Percentiles rank a stretch among this genome's conserved stretches.
Evolutionary conservation across 2,329 filamentous ascomycete genomes (phyloP).

Genomic region (Cadophora sp.): DNA sequence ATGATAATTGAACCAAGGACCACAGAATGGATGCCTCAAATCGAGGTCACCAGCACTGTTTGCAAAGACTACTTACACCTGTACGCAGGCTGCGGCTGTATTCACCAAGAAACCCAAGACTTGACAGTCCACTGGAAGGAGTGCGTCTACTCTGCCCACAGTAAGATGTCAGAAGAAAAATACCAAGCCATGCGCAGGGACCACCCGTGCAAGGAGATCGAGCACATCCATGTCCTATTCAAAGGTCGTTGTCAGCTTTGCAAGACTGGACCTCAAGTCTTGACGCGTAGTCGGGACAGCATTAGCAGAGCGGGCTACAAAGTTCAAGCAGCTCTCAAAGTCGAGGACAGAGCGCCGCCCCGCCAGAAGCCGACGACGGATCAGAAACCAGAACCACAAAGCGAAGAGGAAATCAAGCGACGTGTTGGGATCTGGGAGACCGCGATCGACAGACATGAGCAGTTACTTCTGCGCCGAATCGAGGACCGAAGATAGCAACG

Average conservation of each 20-base stretch:
- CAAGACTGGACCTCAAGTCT: background rate
- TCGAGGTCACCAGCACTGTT: background rate
- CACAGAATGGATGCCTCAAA: background rate
- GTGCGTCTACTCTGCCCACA: background rate
- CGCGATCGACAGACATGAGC: background rate
- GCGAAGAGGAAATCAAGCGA: background rate
- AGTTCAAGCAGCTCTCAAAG: background rate
- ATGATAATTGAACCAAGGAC: background rate
- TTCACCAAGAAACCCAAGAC: background rate
- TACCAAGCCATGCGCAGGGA: background rate
- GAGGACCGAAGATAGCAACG: background rate
- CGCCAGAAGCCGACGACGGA: background rate
- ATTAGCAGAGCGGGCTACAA: background rate
- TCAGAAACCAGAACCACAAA: background rate
- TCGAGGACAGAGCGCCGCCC: background rate
- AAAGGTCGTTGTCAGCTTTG: background rate
- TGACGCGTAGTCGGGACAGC: background rate
- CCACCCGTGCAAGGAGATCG: background rate
- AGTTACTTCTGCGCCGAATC: background rate
- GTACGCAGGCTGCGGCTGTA: background rate
- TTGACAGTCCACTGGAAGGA: conserved; percentile 3
- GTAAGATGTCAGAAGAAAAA: background rate
- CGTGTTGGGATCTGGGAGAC: background rate
- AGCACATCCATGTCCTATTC: background rate
- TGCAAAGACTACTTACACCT: background rate